phyloP scores from a whole-genome alignment of 2,329 filamentous ascomycete genomes.

The Microcera coccophila region DNA sequence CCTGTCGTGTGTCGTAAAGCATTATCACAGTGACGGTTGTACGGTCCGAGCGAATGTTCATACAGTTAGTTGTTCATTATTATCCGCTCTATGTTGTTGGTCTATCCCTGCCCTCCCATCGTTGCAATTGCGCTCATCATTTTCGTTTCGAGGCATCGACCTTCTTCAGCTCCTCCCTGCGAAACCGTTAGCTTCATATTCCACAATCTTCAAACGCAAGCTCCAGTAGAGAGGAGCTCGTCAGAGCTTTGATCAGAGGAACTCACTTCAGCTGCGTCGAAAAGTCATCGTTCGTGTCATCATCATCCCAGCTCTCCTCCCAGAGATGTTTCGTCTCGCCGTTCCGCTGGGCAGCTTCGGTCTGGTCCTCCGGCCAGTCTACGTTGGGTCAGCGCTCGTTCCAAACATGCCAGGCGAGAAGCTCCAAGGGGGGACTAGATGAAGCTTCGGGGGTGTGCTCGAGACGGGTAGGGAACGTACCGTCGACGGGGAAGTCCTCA shows the following conservation, averaged over 20 bases:
- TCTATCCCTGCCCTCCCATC: conserved; percentile 14
- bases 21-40: too few relatives aligned
- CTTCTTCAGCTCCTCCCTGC: conserved; percentile 89
- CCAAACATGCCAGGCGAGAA: too few relatives aligned
- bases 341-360: conserved; percentile 68
- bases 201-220: too few relatives aligned
- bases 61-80: conserved; percentile 13
- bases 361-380: conserved; percentile 95
- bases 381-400: conserved; percentile 1
- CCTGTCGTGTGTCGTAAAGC: too few relatives aligned
- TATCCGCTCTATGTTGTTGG: conserved; percentile 2
- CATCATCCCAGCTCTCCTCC: conserved; percentile 99
- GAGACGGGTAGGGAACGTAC: conserved; percentile 56
- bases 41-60: too few relatives aligned
- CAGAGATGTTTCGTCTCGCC: conserved; percentile 76
- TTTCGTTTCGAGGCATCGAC: conserved; percentile 72
- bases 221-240: too few relatives aligned
- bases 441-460: too few relatives aligned
- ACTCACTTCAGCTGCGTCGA: conserved; percentile 87
- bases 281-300: conserved; percentile 95
- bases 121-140: conserved; percentile 32
- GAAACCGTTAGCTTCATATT: conserved; percentile 5
- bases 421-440: too few relatives aligned
- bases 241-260: too few relatives aligned
- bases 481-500: conserved; percentile 96